Conservation (phyloP, 2,329 filamentous ascomycete species). For the Boeremia lycopersici region DNA sequence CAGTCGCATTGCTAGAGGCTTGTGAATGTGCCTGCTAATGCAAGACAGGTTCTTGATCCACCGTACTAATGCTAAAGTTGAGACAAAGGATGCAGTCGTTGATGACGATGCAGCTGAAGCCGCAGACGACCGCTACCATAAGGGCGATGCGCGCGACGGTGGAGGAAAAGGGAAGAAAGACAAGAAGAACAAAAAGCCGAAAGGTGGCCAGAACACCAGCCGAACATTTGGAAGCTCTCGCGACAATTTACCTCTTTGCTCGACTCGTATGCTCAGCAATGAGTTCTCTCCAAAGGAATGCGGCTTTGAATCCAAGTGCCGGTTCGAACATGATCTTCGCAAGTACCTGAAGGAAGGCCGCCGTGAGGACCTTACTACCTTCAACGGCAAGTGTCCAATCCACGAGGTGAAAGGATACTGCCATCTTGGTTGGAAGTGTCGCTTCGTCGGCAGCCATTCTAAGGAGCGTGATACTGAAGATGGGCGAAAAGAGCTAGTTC, state of each 20-base stretch:
- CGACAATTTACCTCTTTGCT: constrained; percentile 79
- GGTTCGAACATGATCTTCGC: constrained; percentile 80
- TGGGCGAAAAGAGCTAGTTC: constrained; percentile 79
- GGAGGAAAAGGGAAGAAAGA: constrained; percentile 52
- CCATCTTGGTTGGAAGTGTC: constrained; percentile 89
- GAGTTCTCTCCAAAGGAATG: constrained; percentile 84
- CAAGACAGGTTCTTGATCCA: constrained; percentile 41
- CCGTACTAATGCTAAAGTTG: constrained; percentile 32
- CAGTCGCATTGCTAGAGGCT: constrained; percentile 33
- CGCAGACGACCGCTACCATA: constrained; percentile 54
- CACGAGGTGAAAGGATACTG: constrained; percentile 79
- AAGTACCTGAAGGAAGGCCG: constrained; percentile 84
- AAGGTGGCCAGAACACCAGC: constrained; percentile 79
- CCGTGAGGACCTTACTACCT: constrained; percentile 76
- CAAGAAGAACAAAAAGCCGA: constrained; percentile 64
- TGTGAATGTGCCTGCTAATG: not conserved
- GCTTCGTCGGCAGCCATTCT: constrained; percentile 87
- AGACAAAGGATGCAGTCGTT: constrained; percentile 35
- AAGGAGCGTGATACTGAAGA: constrained; percentile 78
- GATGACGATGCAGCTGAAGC: constrained; percentile 66
- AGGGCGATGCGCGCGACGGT: constrained; percentile 47
- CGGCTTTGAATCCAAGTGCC: constrained; percentile 79
- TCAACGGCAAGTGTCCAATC: constrained; percentile 80
- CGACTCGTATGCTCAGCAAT: constrained; percentile 69
- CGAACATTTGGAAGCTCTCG: constrained; percentile 80